These are phyloP conservation scores for Plasmodium gonderi DNA, from an alignment of 169 alveolate genomes.

Conservation along the genomic window DNA sequence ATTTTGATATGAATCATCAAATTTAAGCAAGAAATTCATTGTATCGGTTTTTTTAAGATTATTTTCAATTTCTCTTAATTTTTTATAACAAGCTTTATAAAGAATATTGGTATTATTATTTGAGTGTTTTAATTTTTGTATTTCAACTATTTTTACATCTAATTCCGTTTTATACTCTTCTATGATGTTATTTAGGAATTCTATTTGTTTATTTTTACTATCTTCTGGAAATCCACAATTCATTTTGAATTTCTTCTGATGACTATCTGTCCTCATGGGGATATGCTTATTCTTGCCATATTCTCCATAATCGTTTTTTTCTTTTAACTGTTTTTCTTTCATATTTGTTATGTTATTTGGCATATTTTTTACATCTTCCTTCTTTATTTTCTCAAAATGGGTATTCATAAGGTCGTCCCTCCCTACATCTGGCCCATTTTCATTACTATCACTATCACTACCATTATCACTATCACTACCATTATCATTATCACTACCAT, in stretches of 20 bases:
- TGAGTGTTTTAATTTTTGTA: slow-evolving; percentile 41
- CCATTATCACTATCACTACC: background rate
- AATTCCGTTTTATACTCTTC: slow-evolving; percentile 32
- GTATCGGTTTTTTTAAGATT: background rate
- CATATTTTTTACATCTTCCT: too few relatives aligned
- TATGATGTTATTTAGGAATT: slow-evolving; percentile 13
- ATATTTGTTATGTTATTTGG: too few relatives aligned
- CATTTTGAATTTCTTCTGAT: background rate
- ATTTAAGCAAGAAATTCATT: background rate
- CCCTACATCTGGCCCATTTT: too few relatives aligned
- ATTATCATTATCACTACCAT: background rate
- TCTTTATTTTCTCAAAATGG: background rate
- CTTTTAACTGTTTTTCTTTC: too few relatives aligned
- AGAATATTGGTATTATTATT: slow-evolving; percentile 30
- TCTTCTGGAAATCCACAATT: background rate
- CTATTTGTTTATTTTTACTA: background rate
- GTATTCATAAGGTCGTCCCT: too few relatives aligned
- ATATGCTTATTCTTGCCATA: background rate
- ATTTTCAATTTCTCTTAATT: background rate
- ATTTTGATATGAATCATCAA: background rate
- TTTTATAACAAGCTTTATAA: slow-evolving; percentile 33
- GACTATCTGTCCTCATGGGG: background rate
- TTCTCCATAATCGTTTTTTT: too few relatives aligned
- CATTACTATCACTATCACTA: background rate
- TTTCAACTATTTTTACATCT: slow-evolving; percentile 7